Evolutionary conservation across 768 basidiomycete species (phyloP), one percentile per base, ranked within the genome.

Genomic region (Termitomyces titanicus): DNA sequence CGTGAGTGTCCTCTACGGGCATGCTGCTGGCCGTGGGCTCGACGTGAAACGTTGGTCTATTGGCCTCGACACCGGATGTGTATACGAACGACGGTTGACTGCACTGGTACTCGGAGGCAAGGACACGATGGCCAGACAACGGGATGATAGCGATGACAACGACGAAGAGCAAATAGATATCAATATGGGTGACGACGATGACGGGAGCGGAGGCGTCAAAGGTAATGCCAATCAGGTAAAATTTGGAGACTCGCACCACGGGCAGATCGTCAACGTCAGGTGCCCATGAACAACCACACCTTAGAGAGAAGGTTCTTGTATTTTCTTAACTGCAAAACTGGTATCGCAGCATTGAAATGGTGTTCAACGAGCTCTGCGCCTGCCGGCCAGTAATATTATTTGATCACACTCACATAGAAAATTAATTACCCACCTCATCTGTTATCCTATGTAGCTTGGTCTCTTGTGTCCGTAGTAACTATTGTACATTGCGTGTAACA

Each of bases 61-160:
- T 56, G 95, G 95, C 1, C 70, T 96, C 33, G 95, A 98, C 67
- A 80, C 88, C 0, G 94, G 91, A 11, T 96, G 94, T 64, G 89
- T 83, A 40, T 88, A 92, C 63, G 80, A 82, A 7, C 74, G 79
- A 38, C 71, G 73, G 37, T 67, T 94, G 47, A 83, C 87, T 5
- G 88, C 89, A 3, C 70, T 93, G 40, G 72, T 94, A n/a, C 74
- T 93, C 42, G 76, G 53, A 42, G 44, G 50, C 22, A 39, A 48
- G 31, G 20, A 22, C n/a, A 40, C 25, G 18, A 22, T n/a, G 7
- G n/a, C 38, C 12, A 33, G 27, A 27, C 35, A 66, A 44, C 60
- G 62, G 11, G 61, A 63, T 40, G 61, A 67, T 20, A 55, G 58
- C 24, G 46, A 49, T 17, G 60, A 66, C 22, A 53, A 63, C 11